These are phyloP conservation scores for Daldinia concentrica DNA, from an alignment of 495 filamentous ascomycete genomes.

Conservation along the genomic window DNA sequence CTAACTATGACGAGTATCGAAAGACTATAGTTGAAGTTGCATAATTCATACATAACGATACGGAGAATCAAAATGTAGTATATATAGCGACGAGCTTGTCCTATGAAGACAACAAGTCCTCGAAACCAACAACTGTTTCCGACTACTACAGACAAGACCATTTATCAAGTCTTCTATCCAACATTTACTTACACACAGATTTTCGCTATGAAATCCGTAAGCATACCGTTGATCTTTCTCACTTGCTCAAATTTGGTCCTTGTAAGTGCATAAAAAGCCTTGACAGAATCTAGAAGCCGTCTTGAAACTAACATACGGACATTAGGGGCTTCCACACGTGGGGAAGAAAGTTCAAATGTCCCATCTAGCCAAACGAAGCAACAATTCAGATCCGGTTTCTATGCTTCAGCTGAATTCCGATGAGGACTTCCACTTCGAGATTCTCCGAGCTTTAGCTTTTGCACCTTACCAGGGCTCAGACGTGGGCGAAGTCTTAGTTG, in stretches of 20 bases:
- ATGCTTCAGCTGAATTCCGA: conserved; percentile 43
- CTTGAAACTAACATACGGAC: conserved; percentile 1
- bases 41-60: neutral
- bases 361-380: conserved; percentile 11
- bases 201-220: conserved; percentile 20
- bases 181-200: neutral
- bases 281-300: neutral
- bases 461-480: conserved; percentile 49
- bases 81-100: neutral
- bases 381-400: conserved; percentile 16
- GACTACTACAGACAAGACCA: neutral
- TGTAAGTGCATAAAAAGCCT: conserved; percentile 8
- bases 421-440: conserved; percentile 48
- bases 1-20: neutral
- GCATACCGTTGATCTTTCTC: neutral
- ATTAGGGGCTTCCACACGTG: conserved; percentile 9
- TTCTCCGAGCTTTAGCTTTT: conserved; percentile 43
- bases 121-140: neutral
- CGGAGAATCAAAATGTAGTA: neutral
- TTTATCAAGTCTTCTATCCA: neutral
- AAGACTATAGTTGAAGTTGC: neutral
- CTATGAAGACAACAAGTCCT: neutral
- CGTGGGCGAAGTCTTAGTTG: conserved; percentile 50
- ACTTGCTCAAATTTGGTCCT: conserved; percentile 15
- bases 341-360: neutral